These are phyloP conservation scores for Chalciporus sp. DNA, from an alignment of 1,284 basidiomycete species.

Conservation along the genomic window DNA sequence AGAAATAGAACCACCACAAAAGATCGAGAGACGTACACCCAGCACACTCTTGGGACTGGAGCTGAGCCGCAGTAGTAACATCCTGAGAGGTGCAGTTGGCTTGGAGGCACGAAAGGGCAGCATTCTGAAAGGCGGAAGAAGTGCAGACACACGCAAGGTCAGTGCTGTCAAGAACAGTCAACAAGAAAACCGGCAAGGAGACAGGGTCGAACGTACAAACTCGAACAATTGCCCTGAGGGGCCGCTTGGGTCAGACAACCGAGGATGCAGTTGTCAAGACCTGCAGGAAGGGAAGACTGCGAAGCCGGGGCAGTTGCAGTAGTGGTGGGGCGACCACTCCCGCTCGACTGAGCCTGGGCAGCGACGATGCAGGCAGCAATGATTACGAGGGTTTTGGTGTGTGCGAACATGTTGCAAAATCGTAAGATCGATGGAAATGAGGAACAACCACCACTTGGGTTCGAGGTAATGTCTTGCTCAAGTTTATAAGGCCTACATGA, in stretches of 20 bases:
- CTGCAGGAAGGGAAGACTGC: background rate
- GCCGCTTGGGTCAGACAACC: slow-evolving; percentile 12
- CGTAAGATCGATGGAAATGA: background rate
- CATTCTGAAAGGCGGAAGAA: slow-evolving; percentile 24
- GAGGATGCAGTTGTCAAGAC: slow-evolving; percentile 13
- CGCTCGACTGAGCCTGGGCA: slow-evolving; percentile 18
- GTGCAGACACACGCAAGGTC: slow-evolving; percentile 24
- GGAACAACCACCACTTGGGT: background rate
- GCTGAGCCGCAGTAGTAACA: background rate
- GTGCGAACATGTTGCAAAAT: slow-evolving; percentile 17
- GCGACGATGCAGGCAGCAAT: slow-evolving; percentile 18
- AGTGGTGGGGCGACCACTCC: background rate
- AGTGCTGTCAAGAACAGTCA: slow-evolving; percentile 16
- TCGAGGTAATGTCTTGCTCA: background rate
- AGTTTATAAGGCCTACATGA: background rate
- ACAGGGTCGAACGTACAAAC: slow-evolving; percentile 17
- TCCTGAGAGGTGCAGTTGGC: slow-evolving; percentile 20
- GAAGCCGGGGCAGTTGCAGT: background rate
- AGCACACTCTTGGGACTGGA: slow-evolving; percentile 17
- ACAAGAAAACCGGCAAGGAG: too few species aligned
- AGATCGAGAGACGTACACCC: slow-evolving; percentile 6
- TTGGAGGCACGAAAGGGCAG: slow-evolving; percentile 13
- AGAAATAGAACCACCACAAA: too few species aligned
- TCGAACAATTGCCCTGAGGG: background rate
- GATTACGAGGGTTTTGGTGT: slow-evolving; percentile 15